A percentile compares a stretch with the other conserved stretches of the same genome.
These are phyloP conservation scores for Ustilaginoidea virens DNA, from an alignment of 2,329 filamentous ascomycete genomes.

Conservation along the genomic window DNA sequence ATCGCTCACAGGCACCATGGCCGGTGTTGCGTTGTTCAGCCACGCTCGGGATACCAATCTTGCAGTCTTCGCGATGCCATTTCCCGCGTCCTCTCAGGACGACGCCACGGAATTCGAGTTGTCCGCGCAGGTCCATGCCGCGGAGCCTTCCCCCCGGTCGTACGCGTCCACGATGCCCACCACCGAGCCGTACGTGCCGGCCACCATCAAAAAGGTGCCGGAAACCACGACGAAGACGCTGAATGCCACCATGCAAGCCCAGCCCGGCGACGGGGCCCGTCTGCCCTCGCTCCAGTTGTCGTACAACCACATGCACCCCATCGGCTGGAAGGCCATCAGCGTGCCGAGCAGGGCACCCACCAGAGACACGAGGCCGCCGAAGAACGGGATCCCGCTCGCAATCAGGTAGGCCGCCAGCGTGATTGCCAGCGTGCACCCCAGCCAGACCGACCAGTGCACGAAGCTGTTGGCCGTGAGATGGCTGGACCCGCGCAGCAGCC, in stretches of 20 bases:
- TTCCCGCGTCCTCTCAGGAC: no score
- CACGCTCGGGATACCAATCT: no score
- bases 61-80: no score
- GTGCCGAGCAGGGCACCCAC: constrained; percentile 15
- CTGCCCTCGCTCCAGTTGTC: constrained; percentile 11
- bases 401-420: constrained; percentile 10
- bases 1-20: no score
- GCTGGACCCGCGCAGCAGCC: constrained; percentile 13
- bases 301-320: constrained; percentile 14
- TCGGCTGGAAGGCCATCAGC: constrained; percentile 14
- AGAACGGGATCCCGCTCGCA: constrained; percentile 9
- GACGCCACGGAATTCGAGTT: constrained; percentile 25
- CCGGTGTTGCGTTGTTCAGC: no score
- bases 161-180: constrained; percentile 19
- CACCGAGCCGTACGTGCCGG: constrained; percentile 28
- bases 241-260: constrained; percentile 6
- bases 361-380: constrained; percentile 18
- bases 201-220: constrained; percentile 24
- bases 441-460: constrained; percentile 15
- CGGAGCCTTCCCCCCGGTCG: constrained; percentile 16
- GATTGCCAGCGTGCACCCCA: constrained; percentile 9
- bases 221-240: constrained; percentile 1
- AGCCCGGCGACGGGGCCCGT: neutral
- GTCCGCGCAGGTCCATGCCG: constrained; percentile 26
- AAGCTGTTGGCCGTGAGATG: constrained; percentile 13